Conservation (phyloP, 2,329 filamentous ascomycete genomes). For the Plectosphaerella cucumerina region DNA sequence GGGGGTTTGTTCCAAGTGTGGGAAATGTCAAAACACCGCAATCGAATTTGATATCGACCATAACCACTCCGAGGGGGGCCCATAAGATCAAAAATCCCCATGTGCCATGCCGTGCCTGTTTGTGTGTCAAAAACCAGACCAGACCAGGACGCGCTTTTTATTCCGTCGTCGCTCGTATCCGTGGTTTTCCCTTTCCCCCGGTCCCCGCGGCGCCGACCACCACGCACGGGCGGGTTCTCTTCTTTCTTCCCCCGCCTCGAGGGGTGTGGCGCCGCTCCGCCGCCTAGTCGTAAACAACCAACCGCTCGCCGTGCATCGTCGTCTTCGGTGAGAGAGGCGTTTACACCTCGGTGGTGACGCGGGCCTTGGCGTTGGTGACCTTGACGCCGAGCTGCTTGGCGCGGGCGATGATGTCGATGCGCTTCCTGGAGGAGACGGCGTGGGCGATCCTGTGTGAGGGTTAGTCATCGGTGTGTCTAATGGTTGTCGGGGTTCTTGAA, state of each 20-base stretch:
- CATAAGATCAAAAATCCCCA: background rate
- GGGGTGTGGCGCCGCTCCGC: background rate
- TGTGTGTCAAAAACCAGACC: background rate
- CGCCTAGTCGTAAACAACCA: background rate
- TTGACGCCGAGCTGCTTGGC: conserved; percentile 99
- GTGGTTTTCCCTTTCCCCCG: background rate
- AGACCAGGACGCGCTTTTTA: background rate
- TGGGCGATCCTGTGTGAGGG: conserved; percentile 76
- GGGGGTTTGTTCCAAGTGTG: background rate
- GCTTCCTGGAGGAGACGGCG: conserved; percentile 97
- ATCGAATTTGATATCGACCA: conserved; percentile 1
- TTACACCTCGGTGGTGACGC: conserved; percentile 93
- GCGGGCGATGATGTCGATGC: conserved; percentile 94
- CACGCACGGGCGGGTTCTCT: background rate
- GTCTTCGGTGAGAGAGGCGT: conserved; percentile 8
- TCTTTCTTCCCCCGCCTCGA: background rate
- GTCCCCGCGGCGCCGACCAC: background rate
- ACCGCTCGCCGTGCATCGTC: background rate
- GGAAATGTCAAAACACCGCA: conserved; percentile 1
- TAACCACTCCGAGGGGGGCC: background rate
- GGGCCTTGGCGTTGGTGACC: conserved; percentile 99
- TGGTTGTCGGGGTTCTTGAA: background rate
- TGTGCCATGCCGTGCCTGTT: conserved; percentile 1
- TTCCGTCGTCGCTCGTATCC: background rate
- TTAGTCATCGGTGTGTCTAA: conserved; percentile 9